Percentiles rank a stretch among this genome's conserved stretches.
phyloP scores from a whole-genome alignment of 139 green algal genomes.

The Desmodesmus armatus region DNA sequence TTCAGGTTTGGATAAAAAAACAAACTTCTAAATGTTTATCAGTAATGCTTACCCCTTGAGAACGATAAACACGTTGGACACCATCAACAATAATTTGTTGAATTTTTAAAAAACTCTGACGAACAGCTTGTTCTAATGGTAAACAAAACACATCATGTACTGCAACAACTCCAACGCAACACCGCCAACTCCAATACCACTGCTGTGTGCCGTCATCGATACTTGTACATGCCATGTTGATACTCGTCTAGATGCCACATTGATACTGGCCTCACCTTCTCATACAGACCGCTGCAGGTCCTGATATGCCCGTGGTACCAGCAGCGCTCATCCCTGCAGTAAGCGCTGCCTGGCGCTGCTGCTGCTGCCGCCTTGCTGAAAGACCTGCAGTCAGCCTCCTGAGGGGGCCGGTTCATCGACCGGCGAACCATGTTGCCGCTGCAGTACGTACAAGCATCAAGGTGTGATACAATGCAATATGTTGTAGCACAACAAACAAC shows the following conservation, averaged over 20 bases:
- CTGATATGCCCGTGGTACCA: constrained; percentile 65
- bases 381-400: constrained; percentile 69
- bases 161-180: neutral
- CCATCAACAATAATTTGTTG: constrained; percentile 71
- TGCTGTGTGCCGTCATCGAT: no score
- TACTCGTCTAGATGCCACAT: no score
- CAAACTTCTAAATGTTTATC: constrained; percentile 81
- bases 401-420: constrained; percentile 71
- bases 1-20: constrained; percentile 54
- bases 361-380: neutral
- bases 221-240: no score
- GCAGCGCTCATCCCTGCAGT: constrained; percentile 58
- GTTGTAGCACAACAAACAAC: no score
- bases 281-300: constrained; percentile 61
- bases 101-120: constrained; percentile 69
- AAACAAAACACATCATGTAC: no score
- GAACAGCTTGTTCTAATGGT: constrained; percentile 48
- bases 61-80: constrained; percentile 72
- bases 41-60: constrained; percentile 73
- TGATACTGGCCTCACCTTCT: neutral
- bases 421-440: constrained; percentile 66
- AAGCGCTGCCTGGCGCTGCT: neutral
- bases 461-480: no score
- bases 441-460: no score
- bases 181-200: no score